Percentiles rank a stretch among this genome's conserved stretches.
phyloP scores from a whole-genome alignment of 1,139 yeast genomes.

The Blastobotrys raffinosifermentans region DNA sequence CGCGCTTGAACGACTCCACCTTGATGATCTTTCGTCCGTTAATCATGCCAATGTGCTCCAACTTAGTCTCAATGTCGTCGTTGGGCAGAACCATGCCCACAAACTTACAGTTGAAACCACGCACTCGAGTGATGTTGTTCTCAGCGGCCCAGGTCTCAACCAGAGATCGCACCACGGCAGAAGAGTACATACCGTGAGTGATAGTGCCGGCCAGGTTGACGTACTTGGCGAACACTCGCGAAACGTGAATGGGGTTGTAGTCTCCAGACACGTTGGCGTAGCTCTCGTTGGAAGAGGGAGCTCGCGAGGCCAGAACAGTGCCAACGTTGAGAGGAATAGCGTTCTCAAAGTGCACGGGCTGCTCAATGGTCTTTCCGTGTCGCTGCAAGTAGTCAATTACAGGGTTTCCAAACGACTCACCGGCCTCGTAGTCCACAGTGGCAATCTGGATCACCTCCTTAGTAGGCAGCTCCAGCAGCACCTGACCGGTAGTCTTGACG shows the following conservation, averaged over 20 bases:
- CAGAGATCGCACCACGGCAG: conserved; percentile 89
- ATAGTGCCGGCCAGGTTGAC: conserved; percentile 95
- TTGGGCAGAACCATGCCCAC: conserved; percentile 98
- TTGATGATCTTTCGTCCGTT: conserved; percentile 96
- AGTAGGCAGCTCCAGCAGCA: conserved; percentile 82
- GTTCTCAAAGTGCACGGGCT: conserved; percentile 85
- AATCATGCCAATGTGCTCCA: conserved; percentile 97
- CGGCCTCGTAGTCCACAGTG: conserved; percentile 82
- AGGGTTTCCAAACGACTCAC: conserved; percentile 93
- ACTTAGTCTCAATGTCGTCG: conserved; percentile 77
- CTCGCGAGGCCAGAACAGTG: conserved; percentile 64
- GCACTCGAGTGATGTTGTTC: conserved; percentile 90
- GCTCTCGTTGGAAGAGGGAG: conserved; percentile 87
- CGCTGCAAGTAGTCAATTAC: conserved; percentile 89
- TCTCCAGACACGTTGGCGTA: conserved; percentile 98
- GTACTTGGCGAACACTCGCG: conserved; percentile 88
- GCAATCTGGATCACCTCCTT: conserved; percentile 89
- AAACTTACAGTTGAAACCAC: conserved; percentile 87
- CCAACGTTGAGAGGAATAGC: conserved; percentile 80
- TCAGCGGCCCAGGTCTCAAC: conserved; percentile 99
- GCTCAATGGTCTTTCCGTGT: conserved; percentile 91
- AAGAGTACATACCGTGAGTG: conserved; percentile 98
- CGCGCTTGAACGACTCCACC: conserved; percentile 81
- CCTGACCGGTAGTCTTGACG: conserved; percentile 80
- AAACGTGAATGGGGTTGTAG: conserved; percentile 96